A percentile compares a stretch with the other conserved stretches of the same genome.
Conservation (phyloP, 2,329 filamentous ascomycete genomes). For the Penicillium sp. region DNA sequence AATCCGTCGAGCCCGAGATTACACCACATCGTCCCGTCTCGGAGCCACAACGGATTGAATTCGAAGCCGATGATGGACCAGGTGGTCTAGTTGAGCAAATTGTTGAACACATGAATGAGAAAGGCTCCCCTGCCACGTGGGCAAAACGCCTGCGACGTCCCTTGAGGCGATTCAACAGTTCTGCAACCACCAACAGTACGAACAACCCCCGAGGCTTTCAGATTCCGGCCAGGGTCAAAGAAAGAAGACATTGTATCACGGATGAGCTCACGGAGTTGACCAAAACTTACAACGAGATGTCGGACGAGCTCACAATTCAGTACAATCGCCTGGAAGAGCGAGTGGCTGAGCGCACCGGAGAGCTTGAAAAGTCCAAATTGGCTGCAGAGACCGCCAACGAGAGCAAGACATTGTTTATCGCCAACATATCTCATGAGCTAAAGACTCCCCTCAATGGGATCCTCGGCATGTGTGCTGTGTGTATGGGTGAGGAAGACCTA, state of each 20-base stretch:
- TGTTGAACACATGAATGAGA: slow-evolving; percentile 15
- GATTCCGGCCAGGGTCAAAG: slow-evolving; percentile 78
- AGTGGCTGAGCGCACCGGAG: slow-evolving; percentile 75
- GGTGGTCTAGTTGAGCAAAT: background rate
- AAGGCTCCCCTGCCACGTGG: slow-evolving; percentile 10
- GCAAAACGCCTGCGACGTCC: slow-evolving; percentile 13
- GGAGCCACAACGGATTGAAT: background rate
- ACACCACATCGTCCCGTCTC: slow-evolving; percentile 17
- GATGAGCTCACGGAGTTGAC: slow-evolving; percentile 85
- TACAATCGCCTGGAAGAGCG: slow-evolving; percentile 82
- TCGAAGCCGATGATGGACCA: background rate
- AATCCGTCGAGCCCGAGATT: slow-evolving; percentile 62
- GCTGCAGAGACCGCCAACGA: slow-evolving; percentile 93
- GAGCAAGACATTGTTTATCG: slow-evolving; percentile 93
- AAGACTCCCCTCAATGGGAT: slow-evolving; percentile 93
- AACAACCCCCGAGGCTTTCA: slow-evolving; percentile 56
- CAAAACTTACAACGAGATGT: slow-evolving; percentile 88
- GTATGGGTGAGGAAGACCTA: slow-evolving; percentile 86
- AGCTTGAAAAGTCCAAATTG: slow-evolving; percentile 86
- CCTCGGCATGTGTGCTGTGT: slow-evolving; percentile 85
- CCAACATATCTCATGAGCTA: slow-evolving; percentile 79
- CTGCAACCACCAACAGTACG: background rate
- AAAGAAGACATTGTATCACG: slow-evolving; percentile 70
- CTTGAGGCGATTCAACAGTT: slow-evolving; percentile 11
- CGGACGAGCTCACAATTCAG: slow-evolving; percentile 81